These are phyloP conservation scores for Saussurea involucrata DNA, from an alignment of 129 eudicot genomes.

Conservation along the genomic window DNA sequence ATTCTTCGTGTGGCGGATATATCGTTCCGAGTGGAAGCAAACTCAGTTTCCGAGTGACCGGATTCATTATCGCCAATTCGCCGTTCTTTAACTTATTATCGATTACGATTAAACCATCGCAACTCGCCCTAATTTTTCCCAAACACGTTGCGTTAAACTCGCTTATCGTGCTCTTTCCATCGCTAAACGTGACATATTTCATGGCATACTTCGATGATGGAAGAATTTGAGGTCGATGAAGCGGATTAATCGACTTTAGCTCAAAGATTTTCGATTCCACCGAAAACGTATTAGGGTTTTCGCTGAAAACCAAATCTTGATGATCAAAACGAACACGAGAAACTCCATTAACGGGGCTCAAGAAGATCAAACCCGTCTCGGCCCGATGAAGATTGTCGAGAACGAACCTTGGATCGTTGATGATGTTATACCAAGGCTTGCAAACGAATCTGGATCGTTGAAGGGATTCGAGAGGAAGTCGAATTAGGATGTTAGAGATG, in stretches of 20 bases:
- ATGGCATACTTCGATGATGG: conserved; percentile 19
- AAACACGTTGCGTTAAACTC: conserved; percentile 44
- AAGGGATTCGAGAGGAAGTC: conserved; percentile 53
- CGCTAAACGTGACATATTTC: conserved; percentile 30
- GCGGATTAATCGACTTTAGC: conserved; percentile 16
- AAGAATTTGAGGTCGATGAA: conserved; percentile 15
- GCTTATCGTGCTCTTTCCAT: conserved; percentile 26
- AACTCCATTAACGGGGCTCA: conserved; percentile 4
- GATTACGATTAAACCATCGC: conserved; percentile 47
- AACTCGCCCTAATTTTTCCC: conserved; percentile 43
- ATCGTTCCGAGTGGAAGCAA: conserved; percentile 51
- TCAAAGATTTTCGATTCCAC: conserved; percentile 39
- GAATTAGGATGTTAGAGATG: conserved; percentile 43
- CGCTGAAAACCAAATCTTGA: not conserved
- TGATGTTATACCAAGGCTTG: conserved; percentile 46
- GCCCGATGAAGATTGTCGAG: conserved; percentile 35
- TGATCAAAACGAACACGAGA: not conserved
- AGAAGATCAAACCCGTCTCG: conserved; percentile 41
- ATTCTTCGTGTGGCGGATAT: conserved; percentile 34
- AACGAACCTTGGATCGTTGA: conserved; percentile 35
- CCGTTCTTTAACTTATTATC: conserved; percentile 36
- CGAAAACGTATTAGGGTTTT: conserved; percentile 28
- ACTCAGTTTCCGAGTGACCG: conserved; percentile 45
- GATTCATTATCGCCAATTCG: conserved; percentile 51
- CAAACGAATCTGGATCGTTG: conserved; percentile 45